Conservation (phyloP, 768 basidiomycete species). For the Lactifluus rugatus region DNA sequence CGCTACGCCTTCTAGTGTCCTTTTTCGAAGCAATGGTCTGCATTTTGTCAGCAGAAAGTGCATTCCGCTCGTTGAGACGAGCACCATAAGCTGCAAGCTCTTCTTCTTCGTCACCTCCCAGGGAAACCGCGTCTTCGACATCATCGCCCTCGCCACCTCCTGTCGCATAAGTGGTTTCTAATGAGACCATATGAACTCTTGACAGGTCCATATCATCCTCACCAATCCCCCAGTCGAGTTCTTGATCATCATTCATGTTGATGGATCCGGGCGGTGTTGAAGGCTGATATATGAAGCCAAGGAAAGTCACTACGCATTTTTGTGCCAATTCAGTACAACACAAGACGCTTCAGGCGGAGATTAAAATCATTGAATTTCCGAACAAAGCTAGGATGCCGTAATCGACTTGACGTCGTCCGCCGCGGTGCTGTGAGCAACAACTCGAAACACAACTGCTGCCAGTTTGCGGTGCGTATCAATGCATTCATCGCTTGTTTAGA, state of each 20-base stretch:
- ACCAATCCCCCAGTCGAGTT: conserved; percentile 60
- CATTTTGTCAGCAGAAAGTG: neutral
- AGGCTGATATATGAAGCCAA: conserved; percentile 14
- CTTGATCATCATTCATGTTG: conserved; percentile 56
- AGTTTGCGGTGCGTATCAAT: conserved; percentile 1
- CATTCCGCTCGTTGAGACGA: conserved; percentile 1
- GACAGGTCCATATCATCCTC: conserved; percentile 30
- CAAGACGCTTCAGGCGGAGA: conserved; percentile 12
- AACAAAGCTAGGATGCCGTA: neutral
- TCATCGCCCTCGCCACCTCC: conserved; percentile 28
- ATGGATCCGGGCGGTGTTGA: conserved; percentile 18
- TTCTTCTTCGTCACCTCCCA: conserved; percentile 59
- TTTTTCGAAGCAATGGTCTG: neutral
- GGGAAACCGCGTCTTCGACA: conserved; percentile 56
- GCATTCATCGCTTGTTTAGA: conserved; percentile 1
- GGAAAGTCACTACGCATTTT: neutral
- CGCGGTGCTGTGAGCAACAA: too few species aligned
- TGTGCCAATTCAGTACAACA: neutral
- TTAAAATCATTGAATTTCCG: neutral
- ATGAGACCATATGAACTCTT: conserved; percentile 14
- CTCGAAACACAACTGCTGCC: neutral
- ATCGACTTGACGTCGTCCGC: neutral
- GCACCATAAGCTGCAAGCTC: conserved; percentile 41
- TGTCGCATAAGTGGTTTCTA: conserved; percentile 15
- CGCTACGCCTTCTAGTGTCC: conserved; percentile 5